A percentile compares a stretch with the other conserved stretches of the same genome.
phyloP scores from a whole-genome alignment of 2,329 filamentous ascomycete genomes.

The Venturia oleaginea region DNA sequence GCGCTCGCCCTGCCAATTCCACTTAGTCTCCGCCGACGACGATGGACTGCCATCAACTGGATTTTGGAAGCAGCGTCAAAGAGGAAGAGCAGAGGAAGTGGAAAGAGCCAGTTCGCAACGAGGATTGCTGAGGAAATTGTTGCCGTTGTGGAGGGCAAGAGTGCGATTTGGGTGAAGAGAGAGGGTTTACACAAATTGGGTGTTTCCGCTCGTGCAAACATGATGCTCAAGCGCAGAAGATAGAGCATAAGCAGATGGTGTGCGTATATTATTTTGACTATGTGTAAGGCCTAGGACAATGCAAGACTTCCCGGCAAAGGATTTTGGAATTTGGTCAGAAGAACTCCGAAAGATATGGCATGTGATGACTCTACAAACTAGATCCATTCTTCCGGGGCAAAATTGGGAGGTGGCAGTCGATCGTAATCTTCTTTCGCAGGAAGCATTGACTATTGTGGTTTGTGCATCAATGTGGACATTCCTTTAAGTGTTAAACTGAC shows the following conservation, averaged over 20 bases:
- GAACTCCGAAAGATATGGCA: too few species aligned
- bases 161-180: conserved; percentile 75
- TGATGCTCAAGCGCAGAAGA: conserved; percentile 21
- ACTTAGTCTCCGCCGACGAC: conserved; percentile 62
- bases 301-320: background rate
- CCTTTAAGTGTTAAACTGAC: too few species aligned
- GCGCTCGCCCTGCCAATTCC: conserved; percentile 77
- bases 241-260: background rate
- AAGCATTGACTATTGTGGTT: too few species aligned
- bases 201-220: conserved; percentile 68
- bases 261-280: background rate
- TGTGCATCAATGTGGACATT: too few species aligned
- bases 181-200: conserved; percentile 69
- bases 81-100: conserved; percentile 63
- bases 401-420: too few species aligned
- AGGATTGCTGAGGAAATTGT: conserved; percentile 80
- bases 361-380: too few species aligned
- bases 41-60: conserved; percentile 76
- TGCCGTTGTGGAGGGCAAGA: conserved; percentile 77
- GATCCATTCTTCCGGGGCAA: too few species aligned
- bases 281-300: background rate
- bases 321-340: too few species aligned
- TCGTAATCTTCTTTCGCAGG: too few species aligned
- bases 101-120: conserved; percentile 62
- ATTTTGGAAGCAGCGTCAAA: conserved; percentile 78